Percentiles rank a stretch among this genome's conserved stretches.
Conservation (phyloP, 805 yeast genomes). For the Huiozyma naganishii region DNA sequence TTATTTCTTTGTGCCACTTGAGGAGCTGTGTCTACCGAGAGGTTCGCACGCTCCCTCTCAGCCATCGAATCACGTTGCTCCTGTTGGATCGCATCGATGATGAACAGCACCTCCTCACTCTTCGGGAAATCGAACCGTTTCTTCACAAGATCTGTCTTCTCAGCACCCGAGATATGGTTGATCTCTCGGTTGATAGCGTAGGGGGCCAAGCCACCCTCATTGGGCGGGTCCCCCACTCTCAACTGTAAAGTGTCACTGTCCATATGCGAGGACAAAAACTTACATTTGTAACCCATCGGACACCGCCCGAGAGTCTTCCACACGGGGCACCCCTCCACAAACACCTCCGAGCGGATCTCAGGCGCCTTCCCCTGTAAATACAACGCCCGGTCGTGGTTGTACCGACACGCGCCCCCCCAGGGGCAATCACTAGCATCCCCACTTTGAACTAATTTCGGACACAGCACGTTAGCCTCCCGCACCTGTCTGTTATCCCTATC, state of each 20-base stretch:
- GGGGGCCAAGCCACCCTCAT: constrained; percentile 18
- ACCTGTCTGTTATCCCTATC: constrained; percentile 63
- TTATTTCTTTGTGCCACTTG: constrained; percentile 18
- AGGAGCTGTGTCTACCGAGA: constrained; percentile 4
- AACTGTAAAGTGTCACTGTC: constrained; percentile 31
- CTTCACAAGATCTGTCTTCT: constrained; percentile 30
- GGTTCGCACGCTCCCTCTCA: constrained; percentile 1
- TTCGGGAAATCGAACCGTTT: constrained; percentile 48
- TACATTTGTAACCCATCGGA: constrained; percentile 85
- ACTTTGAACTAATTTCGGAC: constrained; percentile 47
- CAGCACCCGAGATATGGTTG: constrained; percentile 44
- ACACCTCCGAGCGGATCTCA: constrained; percentile 36
- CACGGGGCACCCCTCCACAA: constrained; percentile 56
- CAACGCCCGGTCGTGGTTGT: constrained; percentile 58
- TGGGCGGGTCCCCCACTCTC: constrained; percentile 25
- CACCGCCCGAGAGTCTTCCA: constrained; percentile 75
- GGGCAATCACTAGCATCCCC: constrained; percentile 43
- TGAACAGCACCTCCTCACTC: constrained; percentile 48
- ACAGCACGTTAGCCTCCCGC: constrained; percentile 53
- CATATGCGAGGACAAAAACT: constrained; percentile 75
- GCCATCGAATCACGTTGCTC: constrained; percentile 23
- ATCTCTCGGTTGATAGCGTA: constrained; percentile 41
- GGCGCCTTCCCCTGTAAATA: constrained; percentile 57
- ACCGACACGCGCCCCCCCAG: constrained; percentile 67
- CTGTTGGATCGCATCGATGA: constrained; percentile 50